Evolutionary conservation across 1,284 basidiomycete genomes (phyloP), one percentile per base, ranked within the genome.

Genomic region (Pseudozyma thailandica): DNA sequence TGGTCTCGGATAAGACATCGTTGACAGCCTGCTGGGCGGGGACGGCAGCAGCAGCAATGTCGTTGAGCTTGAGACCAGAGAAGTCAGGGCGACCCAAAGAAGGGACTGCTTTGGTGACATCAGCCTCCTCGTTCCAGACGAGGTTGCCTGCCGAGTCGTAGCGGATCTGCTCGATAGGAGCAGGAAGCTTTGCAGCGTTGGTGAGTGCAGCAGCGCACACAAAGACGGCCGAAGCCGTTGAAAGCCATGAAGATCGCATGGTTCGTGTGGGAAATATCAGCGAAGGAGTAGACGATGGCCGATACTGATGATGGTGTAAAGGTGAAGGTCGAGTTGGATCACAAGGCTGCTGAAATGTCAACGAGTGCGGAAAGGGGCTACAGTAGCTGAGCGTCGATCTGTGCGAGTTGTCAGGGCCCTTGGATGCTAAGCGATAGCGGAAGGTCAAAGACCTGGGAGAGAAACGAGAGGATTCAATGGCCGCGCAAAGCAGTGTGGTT

Each of bases 21-120:
- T 88, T 84, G 50, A 87, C 78, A 25, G 86, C 85, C 73, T 86
- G 81, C 83, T 88, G 86, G 49, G 75, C 46, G 47, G 74, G 76
- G 33, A 52, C 56, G 39, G 48, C 61, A n/a, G 56, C 50, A 20
- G 55, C 61, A 31, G 51, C 51, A n/a, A 68, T 31, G 31, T 52
- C 57, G 46, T 43, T 43, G 46, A 75, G 31, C 23, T 58, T 44
- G 55, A 74, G 57, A 13, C 38, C 38, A 30, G 56, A 70, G 44
- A 79, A 79, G 65, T 73, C 66, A 27, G 77, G 75, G 13, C 75
- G 61, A 25, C 71, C 74, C 23, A 78, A 64, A 3, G 69, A 56
- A 27, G 72, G 58, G 26, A 55, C 10, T 6, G 27, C 18, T 20
- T 16, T 46, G n/a, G 48, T 23, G 39, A 59, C 54, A 21, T 61